Evolutionary conservation across 2,329 filamentous ascomycete species (phyloP).

Genomic region (Microsporum ferrugineum): DNA sequence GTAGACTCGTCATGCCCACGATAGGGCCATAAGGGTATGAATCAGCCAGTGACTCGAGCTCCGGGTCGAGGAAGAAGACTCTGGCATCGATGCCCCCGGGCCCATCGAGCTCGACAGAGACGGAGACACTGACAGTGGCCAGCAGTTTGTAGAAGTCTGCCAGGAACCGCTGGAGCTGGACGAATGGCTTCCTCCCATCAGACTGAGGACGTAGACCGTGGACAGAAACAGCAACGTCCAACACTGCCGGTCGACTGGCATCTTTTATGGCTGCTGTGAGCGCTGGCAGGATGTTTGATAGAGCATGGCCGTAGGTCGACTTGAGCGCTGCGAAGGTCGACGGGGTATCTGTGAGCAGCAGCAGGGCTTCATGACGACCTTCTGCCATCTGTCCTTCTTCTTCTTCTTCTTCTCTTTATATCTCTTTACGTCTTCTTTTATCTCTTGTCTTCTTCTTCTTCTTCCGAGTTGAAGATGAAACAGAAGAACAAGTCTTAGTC

Average conservation of each 20-base stretch:
- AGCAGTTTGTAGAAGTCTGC: conserved; percentile 69
- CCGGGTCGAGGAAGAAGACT: conserved; percentile 53
- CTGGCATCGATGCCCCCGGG: conserved; percentile 64
- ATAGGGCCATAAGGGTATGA: conserved; percentile 29
- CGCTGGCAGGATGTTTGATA: conserved; percentile 44
- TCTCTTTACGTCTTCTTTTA: background rate
- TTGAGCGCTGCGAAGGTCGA: conserved; percentile 42
- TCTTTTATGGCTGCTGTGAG: conserved; percentile 31
- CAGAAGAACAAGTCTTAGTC: background rate
- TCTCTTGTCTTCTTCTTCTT: background rate
- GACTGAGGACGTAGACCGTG: conserved; percentile 44
- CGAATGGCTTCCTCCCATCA: conserved; percentile 50
- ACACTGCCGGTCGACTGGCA: conserved; percentile 19
- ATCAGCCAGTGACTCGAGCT: background rate
- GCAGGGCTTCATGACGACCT: conserved; percentile 19
- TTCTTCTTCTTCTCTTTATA: background rate
- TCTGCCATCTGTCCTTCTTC: background rate
- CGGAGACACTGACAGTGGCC: conserved; percentile 56
- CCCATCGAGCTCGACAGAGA: conserved; percentile 51
- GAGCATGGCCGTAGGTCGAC: conserved; percentile 49
- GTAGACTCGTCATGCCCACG: conserved; percentile 42
- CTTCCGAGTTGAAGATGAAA: background rate
- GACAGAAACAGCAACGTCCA: conserved; percentile 53
- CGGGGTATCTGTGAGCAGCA: conserved; percentile 53
- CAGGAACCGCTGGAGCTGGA: conserved; percentile 59